Conservation (phyloP, 1,284 basidiomycete genomes). For the Apiotrichum gamsii region DNA sequence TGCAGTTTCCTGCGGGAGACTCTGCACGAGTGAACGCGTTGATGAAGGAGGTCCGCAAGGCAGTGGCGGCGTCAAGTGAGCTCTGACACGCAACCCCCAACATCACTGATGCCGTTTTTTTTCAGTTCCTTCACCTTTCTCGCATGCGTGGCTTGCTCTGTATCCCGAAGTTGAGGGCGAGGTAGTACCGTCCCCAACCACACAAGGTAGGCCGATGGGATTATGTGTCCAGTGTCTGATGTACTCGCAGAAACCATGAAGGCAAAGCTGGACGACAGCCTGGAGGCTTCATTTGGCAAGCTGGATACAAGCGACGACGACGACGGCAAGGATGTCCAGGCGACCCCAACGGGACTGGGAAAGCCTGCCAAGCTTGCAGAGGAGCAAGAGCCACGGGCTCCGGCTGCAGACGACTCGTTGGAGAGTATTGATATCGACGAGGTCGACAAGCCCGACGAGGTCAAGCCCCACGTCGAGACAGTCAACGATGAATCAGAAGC, state of each 20-base stretch:
- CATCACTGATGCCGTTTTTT: neutral
- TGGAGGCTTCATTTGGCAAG: slow-evolving; percentile 5
- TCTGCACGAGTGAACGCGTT: slow-evolving; percentile 27
- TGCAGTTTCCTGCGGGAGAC: slow-evolving; percentile 59
- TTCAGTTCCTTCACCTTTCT: slow-evolving; percentile 6
- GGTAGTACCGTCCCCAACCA: neutral
- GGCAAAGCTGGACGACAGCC: neutral
- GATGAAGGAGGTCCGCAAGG: slow-evolving; percentile 23
- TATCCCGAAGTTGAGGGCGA: slow-evolving; percentile 21
- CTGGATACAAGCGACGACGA: neutral
- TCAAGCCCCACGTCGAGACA: too few relatives aligned
- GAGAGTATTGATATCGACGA: neutral
- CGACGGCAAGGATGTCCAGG: too few relatives aligned
- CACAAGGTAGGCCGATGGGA: too few relatives aligned
- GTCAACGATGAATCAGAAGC: too few relatives aligned
- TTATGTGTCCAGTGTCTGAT: too few relatives aligned
- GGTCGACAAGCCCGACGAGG: neutral
- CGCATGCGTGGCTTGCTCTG: slow-evolving; percentile 27
- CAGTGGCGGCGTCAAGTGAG: slow-evolving; percentile 9
- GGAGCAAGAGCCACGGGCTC: too few relatives aligned
- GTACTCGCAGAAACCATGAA: neutral
- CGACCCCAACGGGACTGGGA: too few relatives aligned
- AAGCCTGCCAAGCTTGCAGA: too few relatives aligned
- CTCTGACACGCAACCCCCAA: slow-evolving; percentile 8
- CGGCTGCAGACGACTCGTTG: too few relatives aligned